phyloP scores from a whole-genome alignment of 495 filamentous ascomycete species.

The Acidiella bohemica region DNA sequence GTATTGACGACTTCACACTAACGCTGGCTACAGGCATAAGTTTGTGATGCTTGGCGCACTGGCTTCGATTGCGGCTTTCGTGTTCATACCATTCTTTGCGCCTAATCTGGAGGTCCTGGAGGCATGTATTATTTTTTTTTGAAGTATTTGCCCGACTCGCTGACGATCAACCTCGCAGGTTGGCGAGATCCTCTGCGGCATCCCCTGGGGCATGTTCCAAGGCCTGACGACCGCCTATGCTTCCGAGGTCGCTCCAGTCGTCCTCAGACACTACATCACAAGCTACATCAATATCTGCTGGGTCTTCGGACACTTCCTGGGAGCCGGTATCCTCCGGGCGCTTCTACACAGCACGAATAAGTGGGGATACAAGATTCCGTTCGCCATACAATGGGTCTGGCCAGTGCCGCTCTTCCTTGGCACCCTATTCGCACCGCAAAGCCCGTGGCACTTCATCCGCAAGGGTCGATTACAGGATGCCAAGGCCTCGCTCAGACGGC shows the following conservation, averaged over 20 bases:
- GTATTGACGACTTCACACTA: too few species aligned
- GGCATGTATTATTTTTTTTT: too few species aligned
- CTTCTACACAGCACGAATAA: conserved; percentile 17
- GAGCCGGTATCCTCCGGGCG: conserved; percentile 33
- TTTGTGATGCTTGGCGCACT: conserved; percentile 24
- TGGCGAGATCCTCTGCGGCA: conserved; percentile 22
- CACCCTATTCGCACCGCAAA: conserved; percentile 25
- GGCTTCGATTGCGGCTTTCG: conserved; percentile 21
- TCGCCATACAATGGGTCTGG: conserved; percentile 31
- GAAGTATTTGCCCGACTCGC: too few species aligned
- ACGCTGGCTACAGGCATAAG: conserved; percentile 18
- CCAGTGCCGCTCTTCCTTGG: conserved; percentile 25
- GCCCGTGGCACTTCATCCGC: conserved; percentile 23
- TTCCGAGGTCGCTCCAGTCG: conserved; percentile 31
- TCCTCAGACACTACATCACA: conserved; percentile 19
- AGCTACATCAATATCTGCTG: conserved; percentile 33
- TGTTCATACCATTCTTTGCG: conserved; percentile 40
- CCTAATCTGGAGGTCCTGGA: conserved; percentile 24
- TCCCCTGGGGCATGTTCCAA: conserved; percentile 22
- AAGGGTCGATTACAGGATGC: conserved; percentile 10
- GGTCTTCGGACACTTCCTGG: conserved; percentile 38
- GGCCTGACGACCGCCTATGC: conserved; percentile 28
- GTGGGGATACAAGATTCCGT: conserved; percentile 29
- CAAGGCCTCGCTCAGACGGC: conserved; percentile 1
- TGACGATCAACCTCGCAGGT: too few species aligned